phyloP scores from a whole-genome alignment of 305 asterid species.

The Fraxinus platypoda region DNA sequence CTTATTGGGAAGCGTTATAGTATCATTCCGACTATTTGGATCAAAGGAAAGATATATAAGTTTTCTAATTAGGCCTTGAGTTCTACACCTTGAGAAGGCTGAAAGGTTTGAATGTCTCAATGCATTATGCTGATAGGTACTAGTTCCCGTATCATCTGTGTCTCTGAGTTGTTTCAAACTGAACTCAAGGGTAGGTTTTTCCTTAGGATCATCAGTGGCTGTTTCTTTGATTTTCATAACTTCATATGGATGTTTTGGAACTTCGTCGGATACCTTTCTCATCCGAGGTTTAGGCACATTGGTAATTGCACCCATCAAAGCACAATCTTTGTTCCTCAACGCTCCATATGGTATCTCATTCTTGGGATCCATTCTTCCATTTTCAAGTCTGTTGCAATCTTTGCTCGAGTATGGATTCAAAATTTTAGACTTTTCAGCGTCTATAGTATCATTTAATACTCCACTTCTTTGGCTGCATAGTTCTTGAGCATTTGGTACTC shows the following conservation, averaged over 20 bases:
- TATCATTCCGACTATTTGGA: background rate
- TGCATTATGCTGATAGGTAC: slow-evolving; percentile 37
- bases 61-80: background rate
- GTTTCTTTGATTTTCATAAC: slow-evolving; percentile 18
- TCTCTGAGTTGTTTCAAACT: slow-evolving; percentile 39
- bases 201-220: slow-evolving; percentile 26
- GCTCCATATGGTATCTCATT: slow-evolving; percentile 22
- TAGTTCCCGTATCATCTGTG: slow-evolving; percentile 30
- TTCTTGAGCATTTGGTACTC: slow-evolving; percentile 29
- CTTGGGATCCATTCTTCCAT: slow-evolving; percentile 20
- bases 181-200: slow-evolving; percentile 38
- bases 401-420: slow-evolving; percentile 21
- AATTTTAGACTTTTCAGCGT: slow-evolving; percentile 21
- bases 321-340: slow-evolving; percentile 26
- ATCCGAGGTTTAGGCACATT: slow-evolving; percentile 21
- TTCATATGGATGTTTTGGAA: slow-evolving; percentile 29
- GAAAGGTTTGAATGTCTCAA: slow-evolving; percentile 49
- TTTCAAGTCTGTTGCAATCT: slow-evolving; percentile 26
- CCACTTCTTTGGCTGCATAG: slow-evolving; percentile 22
- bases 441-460: slow-evolving; percentile 14
- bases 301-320: slow-evolving; percentile 24
- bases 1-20: background rate
- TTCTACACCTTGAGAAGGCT: slow-evolving; percentile 47
- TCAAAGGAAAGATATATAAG: background rate
- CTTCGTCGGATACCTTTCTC: slow-evolving; percentile 22